A percentile compares a stretch with the other conserved stretches of the same genome.
phyloP scores from a whole-genome alignment of 2,329 filamentous ascomycete genomes.

The Cladosporium oxysporum region DNA sequence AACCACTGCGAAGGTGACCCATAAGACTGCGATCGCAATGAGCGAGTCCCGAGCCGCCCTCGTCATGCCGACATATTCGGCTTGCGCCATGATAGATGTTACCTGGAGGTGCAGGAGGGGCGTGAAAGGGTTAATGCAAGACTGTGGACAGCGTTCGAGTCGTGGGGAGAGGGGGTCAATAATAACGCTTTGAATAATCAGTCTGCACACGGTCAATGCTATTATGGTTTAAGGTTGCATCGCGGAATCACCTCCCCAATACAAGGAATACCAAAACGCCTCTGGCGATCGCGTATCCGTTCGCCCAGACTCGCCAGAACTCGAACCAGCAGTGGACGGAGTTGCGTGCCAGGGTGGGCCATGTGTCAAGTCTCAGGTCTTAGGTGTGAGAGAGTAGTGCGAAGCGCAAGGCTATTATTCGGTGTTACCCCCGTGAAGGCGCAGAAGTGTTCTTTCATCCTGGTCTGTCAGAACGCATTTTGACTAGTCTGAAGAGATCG shows the following conservation, averaged over 20 bases:
- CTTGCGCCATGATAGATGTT: neutral
- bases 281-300: neutral
- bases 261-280: neutral
- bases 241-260: neutral
- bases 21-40: constrained; percentile 2
- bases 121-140: neutral
- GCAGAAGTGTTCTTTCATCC: neutral
- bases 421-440: neutral
- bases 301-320: neutral
- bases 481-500: neutral
- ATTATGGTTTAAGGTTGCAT: neutral
- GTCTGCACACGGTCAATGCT: neutral
- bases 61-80: constrained; percentile 5
- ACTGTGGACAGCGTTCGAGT: neutral
- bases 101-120: neutral
- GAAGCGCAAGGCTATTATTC: constrained; percentile 6
- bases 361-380: neutral
- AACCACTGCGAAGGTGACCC: neutral
- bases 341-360: neutral
- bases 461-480: neutral
- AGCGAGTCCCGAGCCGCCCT: constrained; percentile 1
- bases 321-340: neutral
- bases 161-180: neutral
- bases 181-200: neutral
- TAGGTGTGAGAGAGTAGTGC: neutral